These are phyloP conservation scores for Rhodotorula glutinis DNA, from an alignment of 1,284 basidiomycete species.

Conservation along the genomic window DNA sequence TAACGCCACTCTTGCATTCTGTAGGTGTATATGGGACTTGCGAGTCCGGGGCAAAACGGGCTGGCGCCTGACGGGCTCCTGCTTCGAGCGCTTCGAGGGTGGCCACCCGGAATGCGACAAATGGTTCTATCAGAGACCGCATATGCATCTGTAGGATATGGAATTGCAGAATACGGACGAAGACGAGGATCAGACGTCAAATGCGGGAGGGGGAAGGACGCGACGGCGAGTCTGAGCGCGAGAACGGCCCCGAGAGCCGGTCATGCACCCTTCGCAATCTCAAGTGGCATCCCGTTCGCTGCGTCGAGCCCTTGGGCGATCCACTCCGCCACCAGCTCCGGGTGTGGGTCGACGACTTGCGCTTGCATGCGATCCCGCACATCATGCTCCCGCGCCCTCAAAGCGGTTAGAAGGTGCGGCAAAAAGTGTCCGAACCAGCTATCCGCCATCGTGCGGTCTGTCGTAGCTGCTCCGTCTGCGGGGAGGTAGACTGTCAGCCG, in stretches of 20 bases:
- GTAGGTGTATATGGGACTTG: slow-evolving; percentile 9
- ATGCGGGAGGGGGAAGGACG: no score
- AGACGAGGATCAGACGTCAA: not conserved
- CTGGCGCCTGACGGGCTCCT: not conserved
- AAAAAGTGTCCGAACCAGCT: slow-evolving; percentile 15
- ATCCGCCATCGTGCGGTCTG: slow-evolving; percentile 14
- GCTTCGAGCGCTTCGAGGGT: slow-evolving; percentile 9
- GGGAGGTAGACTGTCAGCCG: not conserved
- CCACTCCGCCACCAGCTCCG: slow-evolving; percentile 1
- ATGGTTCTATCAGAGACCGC: slow-evolving; percentile 1
- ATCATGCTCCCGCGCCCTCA: no score
- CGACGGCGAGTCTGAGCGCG: not conserved
- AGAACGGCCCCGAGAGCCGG: no score
- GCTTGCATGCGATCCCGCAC: no score
- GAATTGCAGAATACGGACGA: not conserved
- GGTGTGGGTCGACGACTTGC: slow-evolving; percentile 1
- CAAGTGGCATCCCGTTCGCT: not conserved
- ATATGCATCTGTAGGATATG: not conserved
- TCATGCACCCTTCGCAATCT: not conserved
- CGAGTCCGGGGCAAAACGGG: not conserved
- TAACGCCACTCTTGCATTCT: no score
- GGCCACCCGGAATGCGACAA: not conserved
- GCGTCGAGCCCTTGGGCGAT: not conserved
- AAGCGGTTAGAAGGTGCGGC: not conserved
- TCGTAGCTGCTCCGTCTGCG: slow-evolving; percentile 9